A percentile compares a stretch with the other conserved stretches of the same genome.
These are phyloP conservation scores for Pseudonectria foliicola DNA, from an alignment of 2,329 filamentous ascomycete species.

Conservation along the genomic window DNA sequence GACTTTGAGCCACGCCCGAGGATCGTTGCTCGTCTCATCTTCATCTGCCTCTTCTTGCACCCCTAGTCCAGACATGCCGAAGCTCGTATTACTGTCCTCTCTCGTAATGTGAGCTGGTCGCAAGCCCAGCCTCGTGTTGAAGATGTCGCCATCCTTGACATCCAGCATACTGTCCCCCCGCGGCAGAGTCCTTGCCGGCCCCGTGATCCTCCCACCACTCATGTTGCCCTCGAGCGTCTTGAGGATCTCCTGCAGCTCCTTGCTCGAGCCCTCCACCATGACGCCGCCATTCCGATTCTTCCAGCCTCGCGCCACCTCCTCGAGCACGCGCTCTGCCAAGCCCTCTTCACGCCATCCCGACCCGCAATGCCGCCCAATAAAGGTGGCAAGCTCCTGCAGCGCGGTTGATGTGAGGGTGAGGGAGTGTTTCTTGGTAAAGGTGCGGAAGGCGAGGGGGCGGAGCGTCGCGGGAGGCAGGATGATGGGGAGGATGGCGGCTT, in stretches of 20 bases:
- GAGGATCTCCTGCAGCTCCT: slow-evolving; percentile 73
- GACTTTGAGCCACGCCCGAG: slow-evolving; percentile 76
- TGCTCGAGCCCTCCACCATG: slow-evolving; percentile 77
- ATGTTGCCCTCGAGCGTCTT: slow-evolving; percentile 81
- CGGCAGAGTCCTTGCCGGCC: slow-evolving; percentile 41
- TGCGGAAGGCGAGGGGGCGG: slow-evolving; percentile 85
- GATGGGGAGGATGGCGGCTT: slow-evolving; percentile 73
- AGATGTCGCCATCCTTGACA: slow-evolving; percentile 42
- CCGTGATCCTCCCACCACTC: slow-evolving; percentile 68
- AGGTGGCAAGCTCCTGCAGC: slow-evolving; percentile 74
- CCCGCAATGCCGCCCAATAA: slow-evolving; percentile 89
- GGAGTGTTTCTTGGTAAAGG: slow-evolving; percentile 96
- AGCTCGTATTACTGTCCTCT: slow-evolving; percentile 60
- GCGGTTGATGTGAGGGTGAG: slow-evolving; percentile 85
- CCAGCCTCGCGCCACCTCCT: slow-evolving; percentile 87
- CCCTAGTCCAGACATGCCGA: slow-evolving; percentile 49
- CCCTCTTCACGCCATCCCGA: slow-evolving; percentile 96
- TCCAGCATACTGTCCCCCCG: slow-evolving; percentile 58
- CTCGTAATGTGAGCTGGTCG: slow-evolving; percentile 38
- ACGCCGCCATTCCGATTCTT: slow-evolving; percentile 83
- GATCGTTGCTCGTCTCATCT: slow-evolving; percentile 56
- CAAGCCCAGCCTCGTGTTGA: slow-evolving; percentile 50
- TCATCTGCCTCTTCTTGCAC: slow-evolving; percentile 49
- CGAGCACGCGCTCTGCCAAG: slow-evolving; percentile 81
- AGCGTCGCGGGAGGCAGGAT: slow-evolving; percentile 80